Base-by-base conservation (phyloP, 306 rosid genomes). In the Potentilla sterilis region DNA sequence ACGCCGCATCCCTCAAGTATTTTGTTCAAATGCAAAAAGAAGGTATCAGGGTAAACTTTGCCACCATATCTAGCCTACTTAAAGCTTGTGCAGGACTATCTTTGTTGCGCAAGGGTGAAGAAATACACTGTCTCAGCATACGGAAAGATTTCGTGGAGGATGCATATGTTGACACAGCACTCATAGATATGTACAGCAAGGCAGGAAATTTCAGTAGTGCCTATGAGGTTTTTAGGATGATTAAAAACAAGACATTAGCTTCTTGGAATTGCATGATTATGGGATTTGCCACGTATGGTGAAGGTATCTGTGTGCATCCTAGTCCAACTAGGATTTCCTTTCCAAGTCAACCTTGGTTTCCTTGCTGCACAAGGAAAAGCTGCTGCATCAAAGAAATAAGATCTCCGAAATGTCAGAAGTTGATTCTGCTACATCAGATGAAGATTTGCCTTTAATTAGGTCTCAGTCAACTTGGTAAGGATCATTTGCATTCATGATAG, bases 241-340 rank as follows among this genome's bases (percentile, higher is more conserved):
- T 81, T 79, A 74, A 73, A 71, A 81, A 75, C 80, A 91, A 87
- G 83, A 84, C 91, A 48, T 72, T 82, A 44, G 88, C 90, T 4
- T 91, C 91, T 81, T 91, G 93, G 96, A 91, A 90, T 78, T 88
- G 96, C 83, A 82, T 90, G 91, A 85, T 90, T 82, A 87, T 87
- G 91, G 93, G 91, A 55, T 82, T 80, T 84, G 87, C 96, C 34
- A 79, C 69, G 65, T 79, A 87, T n/a, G n/a, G n/a, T n/a, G n/a
- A 5, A 37, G 40, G 40, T 37, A 37, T 28, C 28, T 28, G 28
- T 28, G 28, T 28, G 28, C 28, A 28, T 28, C 28, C 28, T 28
- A 28, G 28, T 28, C 28, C 28, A 28, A 28, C 28, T 28, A 28
- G 28, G 28, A 28, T 28, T 28, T 0, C 28, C 28, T 28, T 28